phyloP scores from a whole-genome alignment of 2,329 filamentous ascomycete genomes.

The Coniochaeta sp. region DNA sequence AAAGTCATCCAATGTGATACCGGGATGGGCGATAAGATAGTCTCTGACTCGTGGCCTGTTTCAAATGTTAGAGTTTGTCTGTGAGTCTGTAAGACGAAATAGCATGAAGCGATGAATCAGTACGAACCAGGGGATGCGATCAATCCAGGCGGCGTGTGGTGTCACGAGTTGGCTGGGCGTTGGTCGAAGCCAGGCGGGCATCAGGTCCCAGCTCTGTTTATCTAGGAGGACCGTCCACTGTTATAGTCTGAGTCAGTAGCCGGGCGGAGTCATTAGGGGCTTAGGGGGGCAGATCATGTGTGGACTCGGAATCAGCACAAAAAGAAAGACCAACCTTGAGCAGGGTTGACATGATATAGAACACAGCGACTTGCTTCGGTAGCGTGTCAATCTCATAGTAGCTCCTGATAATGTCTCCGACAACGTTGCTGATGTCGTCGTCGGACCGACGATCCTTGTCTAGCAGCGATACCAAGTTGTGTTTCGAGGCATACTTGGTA shows the following conservation, averaged over 20 bases:
- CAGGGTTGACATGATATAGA: slow-evolving; percentile 20
- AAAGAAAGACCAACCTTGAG: slow-evolving; percentile 20
- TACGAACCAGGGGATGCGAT: slow-evolving; percentile 21
- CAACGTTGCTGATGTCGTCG: slow-evolving; percentile 24
- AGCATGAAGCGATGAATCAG: background rate
- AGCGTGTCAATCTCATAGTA: slow-evolving; percentile 23
- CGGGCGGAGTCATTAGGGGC: background rate
- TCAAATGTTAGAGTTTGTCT: background rate
- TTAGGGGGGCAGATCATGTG: background rate
- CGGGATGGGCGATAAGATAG: slow-evolving; percentile 20
- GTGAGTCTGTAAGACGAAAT: background rate
- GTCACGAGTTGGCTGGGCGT: slow-evolving; percentile 17
- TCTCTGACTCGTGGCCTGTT: slow-evolving; percentile 20
- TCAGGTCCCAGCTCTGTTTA: slow-evolving; percentile 20
- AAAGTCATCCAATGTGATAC: slow-evolving; percentile 20
- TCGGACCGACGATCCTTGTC: slow-evolving; percentile 15
- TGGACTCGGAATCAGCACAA: background rate
- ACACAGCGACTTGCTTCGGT: slow-evolving; percentile 22
- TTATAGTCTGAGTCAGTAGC: background rate
- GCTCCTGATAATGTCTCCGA: slow-evolving; percentile 21
- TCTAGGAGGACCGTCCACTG: slow-evolving; percentile 23
- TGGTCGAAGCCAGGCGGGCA: slow-evolving; percentile 22
- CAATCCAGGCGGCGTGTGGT: slow-evolving; percentile 23
- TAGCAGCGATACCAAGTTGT: slow-evolving; percentile 18
- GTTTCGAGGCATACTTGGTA: slow-evolving; percentile 13